Base-by-base conservation (phyloP, 352 stramenopile genomes). In the Phytophthora tentaculata region DNA sequence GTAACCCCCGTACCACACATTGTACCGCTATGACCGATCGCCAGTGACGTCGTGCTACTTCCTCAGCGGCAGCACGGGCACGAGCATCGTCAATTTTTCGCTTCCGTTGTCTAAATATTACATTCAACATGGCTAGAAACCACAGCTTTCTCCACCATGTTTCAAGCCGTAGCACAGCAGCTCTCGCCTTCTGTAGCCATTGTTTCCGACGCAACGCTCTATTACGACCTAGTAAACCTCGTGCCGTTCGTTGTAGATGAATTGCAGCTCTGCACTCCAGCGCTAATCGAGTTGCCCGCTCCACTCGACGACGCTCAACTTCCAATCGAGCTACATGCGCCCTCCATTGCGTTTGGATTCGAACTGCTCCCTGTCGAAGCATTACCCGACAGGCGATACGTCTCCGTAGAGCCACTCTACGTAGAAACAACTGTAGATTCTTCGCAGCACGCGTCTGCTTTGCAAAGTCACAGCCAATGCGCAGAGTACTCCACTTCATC, bases 401-500 rank as follows among this genome's bases (percentile, higher is more conserved):
- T 1, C 71, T 69, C 9, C 60, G 59, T 23, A 85, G 62, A 14
- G 56, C 29, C 2, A 86, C 44, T 8, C 83, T 65, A 1, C 86
- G 72, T 24, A 86, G 78, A 49, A 89, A 82, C 23, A 77, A 71
- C 58, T 89, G 81, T 24, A 92, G 76, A 0, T 68, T 73, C 26
- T 73, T 56, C 19, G 86, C 79, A 24, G 76, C 83, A 3, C 72
- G 64, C 37, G 74, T 85, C 35, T 89, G 79, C 13, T 86, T 56
- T 20, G 80, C 43, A 48, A 90, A 52, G 35, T 90, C 78, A 51
- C 89, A 80, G 44, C 82, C 83, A 49, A 81, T 78, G n/a, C 69
- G 76, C 5, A 90, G 64, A 2, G 81, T 83, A 19, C 66, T 69
- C 82, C 86, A 91, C 32, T 74, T 73, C 73, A 92, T 88, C 1